Percentiles rank a stretch among this genome's conserved stretches.
Conservation (phyloP, 768 basidiomycete genomes). For the Fibroporia radiculosa region DNA sequence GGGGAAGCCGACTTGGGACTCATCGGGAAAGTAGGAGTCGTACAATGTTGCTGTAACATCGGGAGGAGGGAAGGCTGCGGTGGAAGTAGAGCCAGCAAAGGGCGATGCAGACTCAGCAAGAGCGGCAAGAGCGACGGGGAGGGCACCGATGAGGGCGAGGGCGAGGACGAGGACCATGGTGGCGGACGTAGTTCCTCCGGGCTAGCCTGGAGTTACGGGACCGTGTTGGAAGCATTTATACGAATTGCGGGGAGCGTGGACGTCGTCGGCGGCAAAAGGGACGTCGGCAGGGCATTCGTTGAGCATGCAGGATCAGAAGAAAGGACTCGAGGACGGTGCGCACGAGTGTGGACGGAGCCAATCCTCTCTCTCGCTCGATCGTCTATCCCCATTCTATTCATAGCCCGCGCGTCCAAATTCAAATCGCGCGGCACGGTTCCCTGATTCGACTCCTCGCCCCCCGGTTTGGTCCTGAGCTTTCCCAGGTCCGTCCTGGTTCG, state of each 20-base stretch:
- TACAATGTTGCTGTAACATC: constrained; percentile 26
- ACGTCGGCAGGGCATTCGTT: too few species aligned
- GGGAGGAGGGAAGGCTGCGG: constrained; percentile 35
- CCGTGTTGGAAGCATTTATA: neutral
- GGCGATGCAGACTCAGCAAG: constrained; percentile 22
- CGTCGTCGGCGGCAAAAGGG: neutral
- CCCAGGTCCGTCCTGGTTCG: too few species aligned
- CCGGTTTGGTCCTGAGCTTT: too few species aligned
- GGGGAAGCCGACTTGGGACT: constrained; percentile 34
- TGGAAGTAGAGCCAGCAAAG: constrained; percentile 35
- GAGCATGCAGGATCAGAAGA: too few species aligned
- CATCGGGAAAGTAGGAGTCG: constrained; percentile 34
- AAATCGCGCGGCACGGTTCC: neutral
- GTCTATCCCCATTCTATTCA: neutral
- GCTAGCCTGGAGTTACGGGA: neutral
- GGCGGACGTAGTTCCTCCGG: too few species aligned
- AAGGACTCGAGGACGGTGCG: too few species aligned
- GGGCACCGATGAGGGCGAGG: neutral
- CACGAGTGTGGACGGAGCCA: constrained; percentile 1
- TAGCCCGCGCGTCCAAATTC: neutral
- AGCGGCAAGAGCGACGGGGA: constrained; percentile 1
- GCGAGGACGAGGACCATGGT: neutral
- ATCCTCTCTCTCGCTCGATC: neutral
- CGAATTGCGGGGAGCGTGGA: neutral
- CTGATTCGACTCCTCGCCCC: neutral